A percentile compares a stretch with the other conserved stretches of the same genome.
phyloP scores from a whole-genome alignment of 192 early-diverging fungal species.

The Ambispora gerdemannii region DNA sequence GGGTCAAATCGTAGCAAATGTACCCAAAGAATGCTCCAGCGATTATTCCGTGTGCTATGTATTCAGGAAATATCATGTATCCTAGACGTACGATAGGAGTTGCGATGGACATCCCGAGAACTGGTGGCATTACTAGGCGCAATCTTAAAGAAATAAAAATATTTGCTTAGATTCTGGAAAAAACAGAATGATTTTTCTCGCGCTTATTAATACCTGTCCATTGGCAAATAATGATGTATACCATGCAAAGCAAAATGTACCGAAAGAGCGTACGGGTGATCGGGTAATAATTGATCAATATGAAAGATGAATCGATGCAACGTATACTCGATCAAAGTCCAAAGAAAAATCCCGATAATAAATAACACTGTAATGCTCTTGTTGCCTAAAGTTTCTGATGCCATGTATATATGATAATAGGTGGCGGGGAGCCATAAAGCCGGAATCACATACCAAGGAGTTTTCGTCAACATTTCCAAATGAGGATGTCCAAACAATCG shows the following conservation, averaged over 20 bases:
- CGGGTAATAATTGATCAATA: conserved; percentile 82
- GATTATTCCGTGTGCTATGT: conserved; percentile 64
- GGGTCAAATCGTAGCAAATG: conserved; percentile 87
- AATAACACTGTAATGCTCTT: conserved; percentile 48
- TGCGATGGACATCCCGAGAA: conserved; percentile 68
- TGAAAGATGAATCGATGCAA: conserved; percentile 95
- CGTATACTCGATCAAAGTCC: conserved; percentile 87
- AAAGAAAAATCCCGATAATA: conserved; percentile 67
- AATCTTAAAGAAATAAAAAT: conserved; percentile 47
- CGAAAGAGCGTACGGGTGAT: conserved; percentile 69
- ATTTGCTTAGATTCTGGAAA: neutral
- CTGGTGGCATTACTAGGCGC: conserved; percentile 96
- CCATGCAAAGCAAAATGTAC: conserved; percentile 91
- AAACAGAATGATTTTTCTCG: neutral
- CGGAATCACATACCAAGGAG: conserved; percentile 90
- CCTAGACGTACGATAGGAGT: conserved; percentile 53
- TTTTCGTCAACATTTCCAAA: conserved; percentile 83
- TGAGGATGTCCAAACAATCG: conserved; percentile 78
- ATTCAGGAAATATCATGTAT: conserved; percentile 59
- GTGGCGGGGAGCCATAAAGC: conserved; percentile 83
- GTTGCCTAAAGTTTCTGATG: conserved; percentile 40
- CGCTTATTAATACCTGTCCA: conserved; percentile 74
- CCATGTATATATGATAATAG: conserved; percentile 44
- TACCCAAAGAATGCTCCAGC: conserved; percentile 79
- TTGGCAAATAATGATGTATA: conserved; percentile 94